Conservation (phyloP, 2,329 filamentous ascomycete species). For the Pseudovirgaria hyperparasitica region DNA sequence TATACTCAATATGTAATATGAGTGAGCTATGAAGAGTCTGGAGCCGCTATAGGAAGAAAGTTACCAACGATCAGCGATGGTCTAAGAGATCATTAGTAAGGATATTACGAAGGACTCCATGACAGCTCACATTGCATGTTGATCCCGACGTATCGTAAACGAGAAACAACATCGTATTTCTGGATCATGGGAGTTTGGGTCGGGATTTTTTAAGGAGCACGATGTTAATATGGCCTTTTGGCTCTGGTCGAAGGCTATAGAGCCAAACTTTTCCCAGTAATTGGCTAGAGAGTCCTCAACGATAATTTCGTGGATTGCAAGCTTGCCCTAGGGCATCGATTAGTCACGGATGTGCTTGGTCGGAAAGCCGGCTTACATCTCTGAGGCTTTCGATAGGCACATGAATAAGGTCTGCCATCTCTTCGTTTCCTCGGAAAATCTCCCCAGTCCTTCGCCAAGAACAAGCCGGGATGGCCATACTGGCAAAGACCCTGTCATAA, state of each 20-base stretch:
- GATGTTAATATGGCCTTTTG: conserved; percentile 94
- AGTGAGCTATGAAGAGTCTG: conserved; percentile 7
- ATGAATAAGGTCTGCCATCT: conserved; percentile 94
- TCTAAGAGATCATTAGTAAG: conserved; percentile 31
- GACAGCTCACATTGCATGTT: conserved; percentile 78
- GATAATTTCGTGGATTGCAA: conserved; percentile 89
- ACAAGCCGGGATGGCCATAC: conserved; percentile 96
- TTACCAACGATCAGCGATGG: conserved; percentile 93
- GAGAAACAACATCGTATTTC: conserved; percentile 93
- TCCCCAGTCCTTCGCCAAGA: conserved; percentile 95
- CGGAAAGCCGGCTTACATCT: conserved; percentile 52
- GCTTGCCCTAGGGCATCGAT: conserved; percentile 58
- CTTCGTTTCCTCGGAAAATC: conserved; percentile 94
- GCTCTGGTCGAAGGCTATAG: conserved; percentile 85
- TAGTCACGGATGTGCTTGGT: conserved; percentile 4
- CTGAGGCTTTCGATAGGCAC: conserved; percentile 81
- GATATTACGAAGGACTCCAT: neutral
- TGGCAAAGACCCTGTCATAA: conserved; percentile 95
- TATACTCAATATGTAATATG: neutral
- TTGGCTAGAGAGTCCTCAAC: conserved; percentile 89
- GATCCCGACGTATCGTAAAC: conserved; percentile 88
- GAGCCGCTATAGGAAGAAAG: conserved; percentile 72
- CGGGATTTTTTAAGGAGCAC: conserved; percentile 72
- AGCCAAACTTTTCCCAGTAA: conserved; percentile 98
- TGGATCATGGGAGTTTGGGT: conserved; percentile 48